Base-by-base conservation (phyloP, 1,284 basidiomycete species). In the Hemileia vastatrix region DNA sequence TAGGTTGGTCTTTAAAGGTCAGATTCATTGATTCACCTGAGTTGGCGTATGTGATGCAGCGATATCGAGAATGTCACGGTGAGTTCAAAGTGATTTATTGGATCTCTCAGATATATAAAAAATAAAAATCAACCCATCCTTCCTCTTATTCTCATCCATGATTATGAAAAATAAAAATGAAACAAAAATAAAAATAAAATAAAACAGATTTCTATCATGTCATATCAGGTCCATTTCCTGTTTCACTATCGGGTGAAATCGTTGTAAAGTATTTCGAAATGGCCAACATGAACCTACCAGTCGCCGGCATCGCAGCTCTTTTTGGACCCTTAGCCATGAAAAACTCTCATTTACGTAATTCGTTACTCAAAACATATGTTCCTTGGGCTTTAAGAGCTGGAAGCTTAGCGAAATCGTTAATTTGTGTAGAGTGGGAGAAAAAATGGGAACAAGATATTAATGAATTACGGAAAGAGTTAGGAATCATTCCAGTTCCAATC, bases 201-300 rank as follows among this genome's bases (percentile, higher is more conserved):
- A 15, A 11, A n/a, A 13, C n/a, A 61, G 90, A 97, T 78, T 86
- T 95, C 71, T 95, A 95, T 76, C 94, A 97, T 73, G 86, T 89
- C 65, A 82, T 97, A 60, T 84, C 86, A 76, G 84, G 84, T 64
- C 82, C 96, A 24, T 61, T 61, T 21, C 92, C 91, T 0, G 90
- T 96, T 56, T 87, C 86, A 64, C 86, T 94, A 69, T 84, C 88
- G 58, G 90, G 88, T 60, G 95, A 98, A 77, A 83, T 97, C n/a
- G 88, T 92, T 0, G 84, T 98, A 76, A 98, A 99, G 77, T 88
- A 85, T 68, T 92, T 98, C 73, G 94, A 98, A 77, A 87, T 92
- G 68, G 83, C 89, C 21, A 96, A 98, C 77, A 83, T 97, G 75
- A 85, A 86, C 4, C 81, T 98, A 11, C 94, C 94, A 1, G 87